Conservation (phyloP, 2,329 filamentous ascomycete genomes). For the Aaosphaeria arxii region DNA sequence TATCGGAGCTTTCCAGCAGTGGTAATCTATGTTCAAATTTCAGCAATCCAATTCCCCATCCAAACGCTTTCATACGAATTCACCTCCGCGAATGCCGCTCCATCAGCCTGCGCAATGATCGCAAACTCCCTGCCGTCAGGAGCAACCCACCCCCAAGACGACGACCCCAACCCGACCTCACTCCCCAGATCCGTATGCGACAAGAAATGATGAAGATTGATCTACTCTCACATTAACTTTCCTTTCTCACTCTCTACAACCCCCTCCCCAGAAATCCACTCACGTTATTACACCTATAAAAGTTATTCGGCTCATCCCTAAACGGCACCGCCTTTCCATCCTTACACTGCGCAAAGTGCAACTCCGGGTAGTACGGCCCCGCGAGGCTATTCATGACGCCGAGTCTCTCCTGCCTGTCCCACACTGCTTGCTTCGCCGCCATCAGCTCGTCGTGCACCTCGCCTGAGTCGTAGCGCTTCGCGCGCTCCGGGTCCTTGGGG, state of each 20-base stretch:
- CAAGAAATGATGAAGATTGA: conserved; percentile 57
- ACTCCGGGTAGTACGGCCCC: conserved; percentile 13
- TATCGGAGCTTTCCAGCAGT: conserved; percentile 50
- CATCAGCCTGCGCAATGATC: conserved; percentile 53
- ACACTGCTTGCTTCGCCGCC: conserved; percentile 21
- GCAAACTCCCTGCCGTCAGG: conserved; percentile 53
- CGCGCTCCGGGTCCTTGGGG: conserved; percentile 12
- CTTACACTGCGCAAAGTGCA: conserved; percentile 24
- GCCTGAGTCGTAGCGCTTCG: conserved; percentile 28
- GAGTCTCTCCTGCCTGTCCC: conserved; percentile 3
- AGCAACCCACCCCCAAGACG: conserved; percentile 54
- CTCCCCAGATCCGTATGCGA: conserved; percentile 54
- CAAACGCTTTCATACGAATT: conserved; percentile 23
- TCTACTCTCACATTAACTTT: conserved; percentile 17
- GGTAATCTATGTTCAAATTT: conserved; percentile 27
- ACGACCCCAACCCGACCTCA: conserved; percentile 37
- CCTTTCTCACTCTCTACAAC: background rate
- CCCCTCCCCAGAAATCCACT: background rate
- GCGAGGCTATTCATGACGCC: conserved; percentile 13
- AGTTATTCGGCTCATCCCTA: conserved; percentile 18
- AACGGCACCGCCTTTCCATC: conserved; percentile 24
- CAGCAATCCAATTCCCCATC: too few species aligned
- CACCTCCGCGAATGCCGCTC: conserved; percentile 53
- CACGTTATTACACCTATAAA: conserved; percentile 30
- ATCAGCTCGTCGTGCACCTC: conserved; percentile 27